Conservation (phyloP, 202 grass and related monocot genomes). For the Digitaria exilis region DNA sequence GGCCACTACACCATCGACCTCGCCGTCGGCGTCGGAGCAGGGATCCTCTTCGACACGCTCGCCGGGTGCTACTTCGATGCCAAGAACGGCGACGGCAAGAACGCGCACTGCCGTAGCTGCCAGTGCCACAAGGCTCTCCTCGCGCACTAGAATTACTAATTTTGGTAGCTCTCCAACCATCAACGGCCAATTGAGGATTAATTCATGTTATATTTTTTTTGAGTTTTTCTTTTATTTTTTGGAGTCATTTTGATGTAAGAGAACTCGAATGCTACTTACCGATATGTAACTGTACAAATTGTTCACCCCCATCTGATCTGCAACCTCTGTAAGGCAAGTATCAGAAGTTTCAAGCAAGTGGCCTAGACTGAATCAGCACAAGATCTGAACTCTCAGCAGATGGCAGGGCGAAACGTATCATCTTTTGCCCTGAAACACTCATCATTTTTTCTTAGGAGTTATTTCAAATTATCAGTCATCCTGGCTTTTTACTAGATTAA, state of each 20-base stretch:
- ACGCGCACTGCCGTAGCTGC: constrained; percentile 46
- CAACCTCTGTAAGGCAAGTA: constrained; percentile 18
- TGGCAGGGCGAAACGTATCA: neutral
- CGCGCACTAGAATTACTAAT: constrained; percentile 35
- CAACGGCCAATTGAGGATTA: constrained; percentile 12
- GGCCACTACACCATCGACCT: constrained; percentile 97
- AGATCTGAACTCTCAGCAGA: neutral
- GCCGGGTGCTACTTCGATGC: constrained; percentile 64
- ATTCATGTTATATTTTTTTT: constrained; percentile 26
- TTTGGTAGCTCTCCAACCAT: neutral
- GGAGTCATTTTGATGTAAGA: constrained; percentile 22
- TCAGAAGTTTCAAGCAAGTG: neutral
- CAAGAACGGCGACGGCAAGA: constrained; percentile 28
- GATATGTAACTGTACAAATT: constrained; percentile 39
- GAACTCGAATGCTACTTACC: constrained; percentile 6
- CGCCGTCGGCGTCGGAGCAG: constrained; percentile 72
- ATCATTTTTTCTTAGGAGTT: neutral
- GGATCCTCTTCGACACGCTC: constrained; percentile 75
- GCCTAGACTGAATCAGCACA: neutral
- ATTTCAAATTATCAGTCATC: too few relatives aligned
- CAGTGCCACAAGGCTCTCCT: constrained; percentile 44
- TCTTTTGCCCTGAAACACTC: too few relatives aligned
- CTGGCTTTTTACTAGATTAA: too few relatives aligned
- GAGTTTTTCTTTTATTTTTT: neutral
- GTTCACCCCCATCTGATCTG: neutral